A percentile compares a stretch with the other conserved stretches of the same genome.
These are phyloP conservation scores for Fusarium sp. DNA, from an alignment of 2,329 filamentous ascomycete genomes.

Conservation along the genomic window DNA sequence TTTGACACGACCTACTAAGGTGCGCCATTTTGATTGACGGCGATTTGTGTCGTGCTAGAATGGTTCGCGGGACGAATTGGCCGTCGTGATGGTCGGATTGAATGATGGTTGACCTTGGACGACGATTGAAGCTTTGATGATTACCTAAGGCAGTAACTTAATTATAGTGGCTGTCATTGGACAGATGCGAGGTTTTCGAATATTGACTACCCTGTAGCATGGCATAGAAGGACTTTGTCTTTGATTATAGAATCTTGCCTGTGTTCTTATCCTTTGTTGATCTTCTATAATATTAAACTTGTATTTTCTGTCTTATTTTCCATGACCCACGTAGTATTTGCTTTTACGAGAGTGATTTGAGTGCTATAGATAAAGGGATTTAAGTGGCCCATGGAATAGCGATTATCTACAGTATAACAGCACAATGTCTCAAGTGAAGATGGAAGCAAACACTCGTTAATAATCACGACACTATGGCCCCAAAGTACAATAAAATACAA, in stretches of 20 bases:
- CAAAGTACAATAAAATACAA: no score
- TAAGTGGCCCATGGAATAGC: no score
- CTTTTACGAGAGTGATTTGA: no score
- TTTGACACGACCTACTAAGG: slow-evolving; percentile 47
- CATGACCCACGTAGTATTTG: no score
- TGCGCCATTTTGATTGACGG: slow-evolving; percentile 52
- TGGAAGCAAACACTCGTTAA: no score
- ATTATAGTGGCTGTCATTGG: slow-evolving; percentile 32
- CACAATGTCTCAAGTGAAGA: no score
- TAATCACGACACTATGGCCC: no score
- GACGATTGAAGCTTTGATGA: slow-evolving; percentile 36
- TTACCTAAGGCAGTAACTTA: slow-evolving; percentile 31
- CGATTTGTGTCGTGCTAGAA: slow-evolving; percentile 39
- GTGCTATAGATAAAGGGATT: no score
- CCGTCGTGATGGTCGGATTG: slow-evolving; percentile 41
- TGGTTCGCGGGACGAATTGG: slow-evolving; percentile 38
- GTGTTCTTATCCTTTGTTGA: background rate
- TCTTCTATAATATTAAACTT: background rate
- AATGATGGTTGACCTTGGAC: slow-evolving; percentile 26
- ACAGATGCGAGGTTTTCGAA: background rate
- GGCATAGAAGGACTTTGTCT: background rate
- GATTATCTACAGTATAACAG: no score
- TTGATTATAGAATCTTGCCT: no score
- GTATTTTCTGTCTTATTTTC: no score
- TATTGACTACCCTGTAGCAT: slow-evolving; percentile 28